phyloP scores from a whole-genome alignment of 805 yeast genomes.

The Wickerhamomyces chaumierensis region DNA sequence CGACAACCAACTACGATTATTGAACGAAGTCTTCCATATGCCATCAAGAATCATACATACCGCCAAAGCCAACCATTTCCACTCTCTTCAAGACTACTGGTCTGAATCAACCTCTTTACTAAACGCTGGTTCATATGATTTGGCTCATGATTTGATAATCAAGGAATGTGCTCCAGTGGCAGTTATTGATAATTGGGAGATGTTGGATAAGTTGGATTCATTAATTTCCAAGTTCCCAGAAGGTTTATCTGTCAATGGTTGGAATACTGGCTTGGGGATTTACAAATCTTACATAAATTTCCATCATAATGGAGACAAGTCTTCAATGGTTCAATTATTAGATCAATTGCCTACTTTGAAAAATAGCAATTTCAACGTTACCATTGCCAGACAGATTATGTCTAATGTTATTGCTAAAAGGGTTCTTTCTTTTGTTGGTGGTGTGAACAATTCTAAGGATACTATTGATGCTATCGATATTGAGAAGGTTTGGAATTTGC shows the following conservation, averaged over 20 bases:
- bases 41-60: conserved; percentile 39
- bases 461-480: conserved; percentile 14
- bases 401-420: conserved; percentile 29
- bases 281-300: conserved; percentile 39
- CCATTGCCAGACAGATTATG: conserved; percentile 44
- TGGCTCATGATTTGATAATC: conserved; percentile 53
- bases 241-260: conserved; percentile 29
- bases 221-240: conserved; percentile 34
- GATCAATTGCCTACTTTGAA: conserved; percentile 26
- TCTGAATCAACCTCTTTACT: conserved; percentile 52
- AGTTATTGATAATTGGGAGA: conserved; percentile 36
- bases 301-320: conserved; percentile 11
- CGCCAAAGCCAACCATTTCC: conserved; percentile 49
- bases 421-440: conserved; percentile 3
- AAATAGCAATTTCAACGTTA: no score
- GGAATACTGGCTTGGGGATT: conserved; percentile 49
- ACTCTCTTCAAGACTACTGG: conserved; percentile 37
- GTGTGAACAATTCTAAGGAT: conserved; percentile 7
- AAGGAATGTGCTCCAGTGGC: conserved; percentile 61
- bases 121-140: conserved; percentile 44
- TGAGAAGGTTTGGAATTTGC: conserved; percentile 26
- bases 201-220: conserved; percentile 20
- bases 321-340: conserved; percentile 28
- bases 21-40: no score
- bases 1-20: conserved; percentile 23